phyloP scores from a whole-genome alignment of 495 filamentous ascomycete genomes.

The Hyaloscypha bicolor region DNA sequence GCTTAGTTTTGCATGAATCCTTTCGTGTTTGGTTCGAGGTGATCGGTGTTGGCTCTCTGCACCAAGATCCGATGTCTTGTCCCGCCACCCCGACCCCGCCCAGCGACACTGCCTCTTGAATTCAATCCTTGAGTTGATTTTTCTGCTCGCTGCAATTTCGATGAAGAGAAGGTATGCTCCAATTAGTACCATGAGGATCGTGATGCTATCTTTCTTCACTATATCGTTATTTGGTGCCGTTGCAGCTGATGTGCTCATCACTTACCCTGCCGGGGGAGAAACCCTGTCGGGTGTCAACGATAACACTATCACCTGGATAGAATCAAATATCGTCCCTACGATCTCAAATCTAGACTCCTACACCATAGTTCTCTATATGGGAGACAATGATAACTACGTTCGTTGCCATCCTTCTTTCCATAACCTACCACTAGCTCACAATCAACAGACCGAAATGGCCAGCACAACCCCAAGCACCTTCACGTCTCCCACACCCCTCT shows the following conservation, averaged over 20 bases:
- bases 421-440: not conserved
- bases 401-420: not conserved
- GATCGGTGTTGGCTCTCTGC: not conserved
- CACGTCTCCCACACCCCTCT: not conserved
- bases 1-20: not conserved
- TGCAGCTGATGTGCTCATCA: not conserved
- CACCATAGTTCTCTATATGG: not conserved
- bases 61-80: not conserved
- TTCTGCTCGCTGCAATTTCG: too few species aligned
- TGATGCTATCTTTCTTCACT: not conserved
- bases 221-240: not conserved
- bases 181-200: too few species aligned
- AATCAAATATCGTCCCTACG: not conserved
- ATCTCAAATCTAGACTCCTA: not conserved
- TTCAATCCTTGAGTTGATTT: too few species aligned
- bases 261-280: not conserved
- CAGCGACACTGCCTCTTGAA: too few species aligned
- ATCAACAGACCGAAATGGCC: not conserved
- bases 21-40: not conserved
- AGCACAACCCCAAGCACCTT: not conserved
- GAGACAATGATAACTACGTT: not conserved
- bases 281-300: not conserved
- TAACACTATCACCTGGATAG: not conserved
- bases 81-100: too few species aligned
- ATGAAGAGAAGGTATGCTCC: too few species aligned